Evolutionary conservation across 768 basidiomycete genomes (phyloP), one percentile per base, ranked within the genome.

Genomic region (Leucosporidium creatinivorum): DNA sequence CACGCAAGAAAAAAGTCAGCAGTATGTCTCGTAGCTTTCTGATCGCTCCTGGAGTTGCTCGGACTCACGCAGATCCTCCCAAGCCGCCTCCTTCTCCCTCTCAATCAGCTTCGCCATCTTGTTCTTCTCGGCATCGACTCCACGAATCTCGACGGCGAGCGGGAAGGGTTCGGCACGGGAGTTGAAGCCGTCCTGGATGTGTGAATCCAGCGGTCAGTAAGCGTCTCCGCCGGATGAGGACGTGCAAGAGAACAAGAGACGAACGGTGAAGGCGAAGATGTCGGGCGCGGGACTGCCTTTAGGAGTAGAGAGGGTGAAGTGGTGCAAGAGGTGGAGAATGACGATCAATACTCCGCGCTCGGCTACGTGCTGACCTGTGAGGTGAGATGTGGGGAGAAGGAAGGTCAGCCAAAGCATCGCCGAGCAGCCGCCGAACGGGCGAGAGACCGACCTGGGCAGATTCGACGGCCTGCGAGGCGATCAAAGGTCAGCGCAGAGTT

Each of bases 191-290:
- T 54, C 52, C 52, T 54, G 1, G n/a, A n/a, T 30, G 26, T 54
- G 51, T 9, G 25, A 26, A 26, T n/a, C 12, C 15, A 30, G 26
- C 13, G 52, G 30, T 54, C 15, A 26, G 23, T n/a, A n/a, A 52
- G 51, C 51, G 51, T 23, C n/a, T n/a, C n/a, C n/a, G n/a, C n/a
- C n/a, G n/a, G 19, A 21, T 1, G 19, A 21, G 10, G 50, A 51
- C 21, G 3, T 8, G 50, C 9, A 47, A 23, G 64, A 57, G 10
- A 28, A 10, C 1, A 18, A 9, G 30, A 55, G 51, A 6, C 65
- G 33, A 23, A 52, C 65, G 13, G 65, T 61, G 30, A 61, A 66
- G 23, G 57, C 57, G 28, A 50, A 47, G 51, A 61, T 61, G 47
- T 66, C 58, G 44, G 51, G 57, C n/a, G 31, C 19, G n/a, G 65